Percentiles rank a stretch among this genome's conserved stretches.
Conservation (phyloP, 768 basidiomycete species). For the Cystobasidium ongulense region DNA sequence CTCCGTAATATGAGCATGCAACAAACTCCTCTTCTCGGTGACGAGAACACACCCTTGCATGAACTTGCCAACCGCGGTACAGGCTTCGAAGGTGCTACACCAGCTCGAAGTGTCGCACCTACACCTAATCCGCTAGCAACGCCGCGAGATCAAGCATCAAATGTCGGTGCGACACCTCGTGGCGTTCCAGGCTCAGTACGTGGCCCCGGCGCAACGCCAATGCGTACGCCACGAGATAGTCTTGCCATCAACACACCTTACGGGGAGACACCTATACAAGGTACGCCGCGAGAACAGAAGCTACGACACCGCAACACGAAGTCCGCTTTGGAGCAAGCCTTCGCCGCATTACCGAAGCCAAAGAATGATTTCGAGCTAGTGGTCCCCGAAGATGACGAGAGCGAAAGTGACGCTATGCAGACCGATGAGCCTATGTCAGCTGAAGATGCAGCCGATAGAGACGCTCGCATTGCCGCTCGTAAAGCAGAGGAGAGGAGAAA, state of each 20-base stretch:
- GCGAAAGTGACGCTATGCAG: constrained; percentile 44
- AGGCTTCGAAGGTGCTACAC: constrained; percentile 90
- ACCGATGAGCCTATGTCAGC: constrained; percentile 49
- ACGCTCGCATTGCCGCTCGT: constrained; percentile 59
- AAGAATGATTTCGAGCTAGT: constrained; percentile 96
- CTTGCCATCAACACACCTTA: constrained; percentile 70
- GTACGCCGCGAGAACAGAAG: constrained; percentile 70
- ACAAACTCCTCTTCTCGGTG: constrained; percentile 90
- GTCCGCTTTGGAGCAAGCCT: constrained; percentile 68
- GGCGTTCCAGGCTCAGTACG: constrained; percentile 40
- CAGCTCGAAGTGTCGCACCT: constrained; percentile 77
- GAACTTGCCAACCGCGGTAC: constrained; percentile 63
- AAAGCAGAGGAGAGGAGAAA: constrained; percentile 70
- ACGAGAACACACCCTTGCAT: constrained; percentile 94
- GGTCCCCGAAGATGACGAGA: constrained; percentile 74
- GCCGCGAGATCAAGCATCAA: constrained; percentile 54
- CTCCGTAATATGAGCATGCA: constrained; percentile 82
- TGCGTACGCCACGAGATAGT: constrained; percentile 90
- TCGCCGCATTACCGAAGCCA: constrained; percentile 74
- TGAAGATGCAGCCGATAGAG: constrained; percentile 89
- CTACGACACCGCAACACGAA: constrained; percentile 59
- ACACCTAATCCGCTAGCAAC: constrained; percentile 96
- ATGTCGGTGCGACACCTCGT: constrained; percentile 53
- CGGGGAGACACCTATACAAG: constrained; percentile 52
- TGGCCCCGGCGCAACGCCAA: constrained; percentile 60